These are phyloP conservation scores for Xylaria bambusicola DNA, from an alignment of 495 filamentous ascomycete genomes.

Conservation along the genomic window DNA sequence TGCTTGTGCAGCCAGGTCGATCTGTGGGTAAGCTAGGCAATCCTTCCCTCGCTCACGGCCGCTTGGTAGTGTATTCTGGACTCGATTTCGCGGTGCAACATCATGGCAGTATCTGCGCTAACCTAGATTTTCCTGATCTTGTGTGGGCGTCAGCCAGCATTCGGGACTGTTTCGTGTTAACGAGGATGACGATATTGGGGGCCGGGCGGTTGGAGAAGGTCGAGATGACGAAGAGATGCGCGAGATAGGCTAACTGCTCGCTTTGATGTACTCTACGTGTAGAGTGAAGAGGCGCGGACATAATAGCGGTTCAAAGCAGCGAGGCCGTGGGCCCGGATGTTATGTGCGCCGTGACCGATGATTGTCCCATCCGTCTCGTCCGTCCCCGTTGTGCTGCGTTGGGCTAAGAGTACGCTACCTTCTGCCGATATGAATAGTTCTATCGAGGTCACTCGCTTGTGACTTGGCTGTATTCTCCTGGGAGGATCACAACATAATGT, in stretches of 20 bases:
- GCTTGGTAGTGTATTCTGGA: not conserved
- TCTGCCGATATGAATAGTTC: not conserved
- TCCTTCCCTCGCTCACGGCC: not conserved
- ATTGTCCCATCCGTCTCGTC: not conserved
- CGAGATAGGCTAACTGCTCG: no score
- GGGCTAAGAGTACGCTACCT: not conserved
- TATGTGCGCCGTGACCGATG: no score
- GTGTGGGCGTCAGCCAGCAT: not conserved
- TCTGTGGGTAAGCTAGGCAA: not conserved
- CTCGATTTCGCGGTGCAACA: not conserved
- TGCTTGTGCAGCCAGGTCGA: conserved; percentile 7
- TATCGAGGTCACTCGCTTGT: conserved; percentile 13
- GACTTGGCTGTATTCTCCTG: not conserved
- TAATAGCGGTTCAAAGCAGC: no score
- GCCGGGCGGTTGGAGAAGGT: no score
- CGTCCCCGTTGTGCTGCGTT: not conserved
- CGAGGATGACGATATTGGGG: not conserved
- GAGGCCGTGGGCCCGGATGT: no score
- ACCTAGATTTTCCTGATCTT: not conserved
- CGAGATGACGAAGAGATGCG: no score
- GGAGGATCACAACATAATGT: no score
- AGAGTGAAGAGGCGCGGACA: not conserved
- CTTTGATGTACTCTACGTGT: not conserved
- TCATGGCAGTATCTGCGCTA: not conserved
- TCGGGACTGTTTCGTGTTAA: not conserved